Evolutionary conservation across 176 grass and related monocot species (phyloP).

Genomic region (Avena atlantica): DNA sequence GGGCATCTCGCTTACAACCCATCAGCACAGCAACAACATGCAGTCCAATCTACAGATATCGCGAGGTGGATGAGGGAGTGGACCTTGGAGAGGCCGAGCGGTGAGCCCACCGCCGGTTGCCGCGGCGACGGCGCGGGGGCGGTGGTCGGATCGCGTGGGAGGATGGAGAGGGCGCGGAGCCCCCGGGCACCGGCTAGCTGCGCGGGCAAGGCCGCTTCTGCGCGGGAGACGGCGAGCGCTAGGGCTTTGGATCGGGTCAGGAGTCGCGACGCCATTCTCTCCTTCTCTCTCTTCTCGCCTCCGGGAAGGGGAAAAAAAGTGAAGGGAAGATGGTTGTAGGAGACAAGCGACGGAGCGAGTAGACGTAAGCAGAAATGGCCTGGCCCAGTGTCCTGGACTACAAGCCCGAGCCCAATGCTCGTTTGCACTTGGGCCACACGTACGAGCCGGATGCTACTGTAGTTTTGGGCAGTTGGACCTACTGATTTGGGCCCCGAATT

Average conservation of each 20-base stretch:
- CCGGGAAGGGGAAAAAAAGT: background rate
- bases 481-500: too few relatives aligned
- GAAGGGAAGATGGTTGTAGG: background rate
- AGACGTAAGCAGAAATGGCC: background rate
- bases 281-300: background rate
- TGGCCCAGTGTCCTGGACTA: background rate
- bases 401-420: too few relatives aligned
- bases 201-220: background rate
- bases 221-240: conserved; percentile 37
- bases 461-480: too few relatives aligned
- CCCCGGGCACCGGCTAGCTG: background rate
- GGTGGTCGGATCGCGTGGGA: conserved; percentile 38
- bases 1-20: background rate
- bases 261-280: conserved; percentile 55
- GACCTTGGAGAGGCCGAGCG: conserved; percentile 56
- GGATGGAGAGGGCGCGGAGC: conserved; percentile 33
- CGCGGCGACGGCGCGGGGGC: conserved; percentile 4
- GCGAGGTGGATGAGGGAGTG: background rate
- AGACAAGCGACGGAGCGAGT: background rate
- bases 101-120: conserved; percentile 19
- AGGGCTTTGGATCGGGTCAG: conserved; percentile 57
- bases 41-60: background rate
- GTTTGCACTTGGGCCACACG: too few relatives aligned
- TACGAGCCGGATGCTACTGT: too few relatives aligned
- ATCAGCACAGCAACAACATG: background rate